These are phyloP conservation scores for Macrocybe gigantea DNA, from an alignment of 768 basidiomycete species.

Conservation along the genomic window DNA sequence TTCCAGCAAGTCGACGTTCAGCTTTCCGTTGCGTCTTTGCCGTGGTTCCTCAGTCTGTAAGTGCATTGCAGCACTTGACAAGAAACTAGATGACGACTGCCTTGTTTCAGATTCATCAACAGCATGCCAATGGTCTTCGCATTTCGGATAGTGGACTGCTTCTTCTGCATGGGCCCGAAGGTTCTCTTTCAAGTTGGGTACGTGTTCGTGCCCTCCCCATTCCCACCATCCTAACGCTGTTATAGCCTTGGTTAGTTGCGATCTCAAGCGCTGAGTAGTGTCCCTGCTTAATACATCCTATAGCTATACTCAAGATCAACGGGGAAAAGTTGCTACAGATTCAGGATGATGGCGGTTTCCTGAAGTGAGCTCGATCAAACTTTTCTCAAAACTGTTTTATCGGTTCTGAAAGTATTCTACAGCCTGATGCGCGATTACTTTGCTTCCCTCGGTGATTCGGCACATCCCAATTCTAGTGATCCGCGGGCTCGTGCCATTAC, in stretches of 20 bases:
- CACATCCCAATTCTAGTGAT: conserved; percentile 84
- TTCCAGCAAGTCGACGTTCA: conserved; percentile 91
- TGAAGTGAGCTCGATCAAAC: conserved; percentile 54
- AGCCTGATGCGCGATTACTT: conserved; percentile 97
- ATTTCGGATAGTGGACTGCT: conserved; percentile 95
- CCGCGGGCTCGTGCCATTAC: conserved; percentile 91
- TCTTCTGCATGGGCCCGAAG: conserved; percentile 98
- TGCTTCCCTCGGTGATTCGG: conserved; percentile 86
- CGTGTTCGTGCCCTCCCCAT: conserved; percentile 19
- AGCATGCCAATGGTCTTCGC: conserved; percentile 98
- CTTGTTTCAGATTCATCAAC: conserved; percentile 64
- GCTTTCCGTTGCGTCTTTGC: conserved; percentile 91
- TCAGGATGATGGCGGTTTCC: conserved; percentile 95
- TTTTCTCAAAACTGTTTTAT: not conserved
- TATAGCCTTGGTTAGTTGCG: conserved; percentile 49
- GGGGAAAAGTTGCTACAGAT: conserved; percentile 87
- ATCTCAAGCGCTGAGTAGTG: no score
- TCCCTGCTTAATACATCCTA: not conserved
- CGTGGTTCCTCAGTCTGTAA: conserved; percentile 96
- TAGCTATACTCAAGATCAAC: conserved; percentile 96
- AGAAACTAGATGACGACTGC: not conserved
- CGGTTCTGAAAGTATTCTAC: conserved; percentile 1
- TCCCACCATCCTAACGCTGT: conserved; percentile 8
- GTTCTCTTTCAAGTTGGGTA: conserved; percentile 98
- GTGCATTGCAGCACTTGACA: conserved; percentile 23